Base-by-base conservation (phyloP, 345 rosid species). In the Mangifera indica region DNA sequence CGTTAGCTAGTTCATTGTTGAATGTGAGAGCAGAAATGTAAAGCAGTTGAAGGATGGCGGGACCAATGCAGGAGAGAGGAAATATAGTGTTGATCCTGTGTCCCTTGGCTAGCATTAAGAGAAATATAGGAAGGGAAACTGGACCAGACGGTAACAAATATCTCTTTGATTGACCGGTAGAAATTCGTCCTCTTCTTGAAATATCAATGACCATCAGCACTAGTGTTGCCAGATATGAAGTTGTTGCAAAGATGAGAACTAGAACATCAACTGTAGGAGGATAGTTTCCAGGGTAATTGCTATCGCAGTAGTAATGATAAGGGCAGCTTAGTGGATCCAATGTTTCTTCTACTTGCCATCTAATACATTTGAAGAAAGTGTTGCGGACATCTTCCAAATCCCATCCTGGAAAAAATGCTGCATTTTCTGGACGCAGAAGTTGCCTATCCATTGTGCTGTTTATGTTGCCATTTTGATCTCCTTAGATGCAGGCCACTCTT, bases 321-420 rank as follows among this genome's bases (percentile, higher is more conserved):
- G 91, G 93, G 79, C 96, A 92, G 79, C 78, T 79, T 24, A 84
- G 55, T 52, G 96, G 98, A 85, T 92, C 91, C 70, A 88, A 66
- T 37, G 98, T 92, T 60, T 92, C 91, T 77, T 92, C 98, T 5
- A 83, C 80, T 75, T 90, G 93, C 98, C 98, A 92, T 72, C 81
- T 83, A 11, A 79, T 74, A 82, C 96, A 92, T 73, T 92, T 90
- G 87, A 85, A 83, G 77, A 92, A 90, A 2, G 88, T 74, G 3
- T 56, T 61, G 52, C 81, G 85, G 14, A 74, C 72, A 66, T 81
- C 86, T 70, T 74, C 84, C 18, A 37, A 67, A 53, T 72, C 81
- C 89, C 89, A 81, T 78, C 81, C 81, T 0, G 79, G 65, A 40
- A 53, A 73, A 42, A 78, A 67, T 40, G 71, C 78, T 5, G 73